Conservation (phyloP, 768 basidiomycete species). For the Amanita pallidorosea region DNA sequence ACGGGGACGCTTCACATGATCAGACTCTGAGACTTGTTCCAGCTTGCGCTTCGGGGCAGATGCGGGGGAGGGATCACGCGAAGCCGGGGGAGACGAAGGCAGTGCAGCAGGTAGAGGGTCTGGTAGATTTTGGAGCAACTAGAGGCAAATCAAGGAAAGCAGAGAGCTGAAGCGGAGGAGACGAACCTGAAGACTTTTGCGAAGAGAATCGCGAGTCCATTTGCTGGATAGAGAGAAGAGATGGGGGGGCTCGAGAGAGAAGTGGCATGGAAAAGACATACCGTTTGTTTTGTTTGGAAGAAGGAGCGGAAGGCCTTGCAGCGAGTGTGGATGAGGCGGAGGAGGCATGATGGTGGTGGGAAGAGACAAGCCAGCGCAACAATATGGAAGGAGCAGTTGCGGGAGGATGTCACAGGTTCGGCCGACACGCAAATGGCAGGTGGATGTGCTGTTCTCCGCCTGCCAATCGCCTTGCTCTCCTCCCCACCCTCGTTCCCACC, state of each 20-base stretch:
- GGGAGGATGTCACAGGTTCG: constrained; percentile 17
- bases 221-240: constrained; percentile 22
- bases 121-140: constrained; percentile 21
- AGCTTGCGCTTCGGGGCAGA: constrained; percentile 39
- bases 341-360: constrained; percentile 27
- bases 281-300: constrained; percentile 23
- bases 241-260: constrained; percentile 11
- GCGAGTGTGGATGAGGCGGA: constrained; percentile 8
- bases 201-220: constrained; percentile 40
- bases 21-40: constrained; percentile 25
- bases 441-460: not conserved
- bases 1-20: constrained; percentile 35
- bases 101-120: constrained; percentile 33
- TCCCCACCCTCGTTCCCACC: not conserved
- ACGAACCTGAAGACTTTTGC: constrained; percentile 35
- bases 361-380: constrained; percentile 34
- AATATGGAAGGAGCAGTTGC: constrained; percentile 23
- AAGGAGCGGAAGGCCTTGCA: constrained; percentile 11
- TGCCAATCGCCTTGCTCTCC: constrained; percentile 2
- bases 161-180: constrained; percentile 5
- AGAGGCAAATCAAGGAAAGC: constrained; percentile 17
- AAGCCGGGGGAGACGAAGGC: constrained; percentile 41
- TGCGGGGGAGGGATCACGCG: constrained; percentile 36
- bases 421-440: constrained; percentile 16
- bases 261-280: constrained; percentile 13